Percentiles rank a stretch among this genome's conserved stretches.
phyloP scores from a whole-genome alignment of 148 eudicot genomes.

The Persicaria maculosa region DNA sequence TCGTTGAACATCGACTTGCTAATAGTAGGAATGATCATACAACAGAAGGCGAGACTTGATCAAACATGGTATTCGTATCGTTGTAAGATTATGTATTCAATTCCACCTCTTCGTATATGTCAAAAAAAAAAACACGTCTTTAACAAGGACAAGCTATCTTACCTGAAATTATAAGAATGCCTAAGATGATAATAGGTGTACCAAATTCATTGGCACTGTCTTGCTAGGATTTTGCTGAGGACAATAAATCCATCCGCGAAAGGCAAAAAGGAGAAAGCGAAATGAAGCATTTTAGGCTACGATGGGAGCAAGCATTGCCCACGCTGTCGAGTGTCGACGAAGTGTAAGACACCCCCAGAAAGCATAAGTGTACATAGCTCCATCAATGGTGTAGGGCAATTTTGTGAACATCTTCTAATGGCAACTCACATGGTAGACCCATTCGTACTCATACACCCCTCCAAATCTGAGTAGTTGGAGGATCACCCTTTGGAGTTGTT shows the following conservation, averaged over 20 bases:
- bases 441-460: not conserved
- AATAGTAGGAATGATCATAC: too few species aligned
- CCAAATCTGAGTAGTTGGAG: not conserved
- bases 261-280: not conserved
- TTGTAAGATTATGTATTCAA: too few species aligned
- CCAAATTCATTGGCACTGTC: not conserved
- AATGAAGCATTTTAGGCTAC: not conserved
- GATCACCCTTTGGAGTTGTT: not conserved
- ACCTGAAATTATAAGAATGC: not conserved
- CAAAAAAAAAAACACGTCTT: not conserved
- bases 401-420: not conserved
- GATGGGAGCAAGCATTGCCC: not conserved
- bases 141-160: not conserved
- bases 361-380: not conserved
- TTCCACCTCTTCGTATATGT: too few species aligned
- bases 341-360: not conserved
- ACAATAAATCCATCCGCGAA: too few species aligned
- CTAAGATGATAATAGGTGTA: not conserved
- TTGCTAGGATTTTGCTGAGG: not conserved
- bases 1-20: too few species aligned
- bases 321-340: constrained; percentile 3
- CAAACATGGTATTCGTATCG: too few species aligned
- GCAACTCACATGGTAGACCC: constrained; percentile 13
- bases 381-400: constrained; percentile 6
- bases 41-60: too few species aligned